phyloP scores from a whole-genome alignment of 148 eudicot species.

The Persicaria maculosa region DNA sequence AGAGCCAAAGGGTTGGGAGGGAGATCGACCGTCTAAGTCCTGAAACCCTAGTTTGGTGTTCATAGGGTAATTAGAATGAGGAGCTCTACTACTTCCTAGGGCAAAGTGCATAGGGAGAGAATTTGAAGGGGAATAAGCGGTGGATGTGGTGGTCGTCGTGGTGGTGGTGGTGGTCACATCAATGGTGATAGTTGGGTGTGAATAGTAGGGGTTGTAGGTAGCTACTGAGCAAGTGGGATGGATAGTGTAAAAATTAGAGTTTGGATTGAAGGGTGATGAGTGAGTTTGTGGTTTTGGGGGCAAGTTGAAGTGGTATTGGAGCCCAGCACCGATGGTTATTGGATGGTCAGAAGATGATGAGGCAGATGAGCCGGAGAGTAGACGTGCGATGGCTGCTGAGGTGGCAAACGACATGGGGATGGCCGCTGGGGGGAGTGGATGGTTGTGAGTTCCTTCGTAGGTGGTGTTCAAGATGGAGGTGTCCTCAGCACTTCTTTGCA shows the following conservation, averaged over 20 bases:
- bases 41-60: too few species aligned
- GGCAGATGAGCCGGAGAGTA: slow-evolving; percentile 24
- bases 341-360: too few species aligned
- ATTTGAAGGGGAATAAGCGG: neutral
- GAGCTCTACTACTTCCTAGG: too few species aligned
- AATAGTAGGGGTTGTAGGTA: slow-evolving; percentile 11
- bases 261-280: slow-evolving; percentile 19
- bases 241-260: slow-evolving; percentile 33
- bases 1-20: slow-evolving; percentile 19
- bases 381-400: slow-evolving; percentile 33
- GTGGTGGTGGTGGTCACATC: slow-evolving; percentile 43
- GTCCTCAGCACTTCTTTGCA: slow-evolving; percentile 56
- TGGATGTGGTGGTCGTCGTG: neutral
- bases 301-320: neutral
- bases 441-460: slow-evolving; percentile 73
- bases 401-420: slow-evolving; percentile 63
- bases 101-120: too few species aligned
- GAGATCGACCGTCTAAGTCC: neutral
- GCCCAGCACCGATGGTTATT: neutral
- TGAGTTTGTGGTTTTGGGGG: slow-evolving; percentile 18
- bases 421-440: slow-evolving; percentile 52
- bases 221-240: neutral
- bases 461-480: slow-evolving; percentile 52
- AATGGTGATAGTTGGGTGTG: slow-evolving; percentile 57
- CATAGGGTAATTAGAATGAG: too few species aligned